Conservation (phyloP, 228 moss, liverwort and hornwort species). For the Sphagnum magellanicum region DNA sequence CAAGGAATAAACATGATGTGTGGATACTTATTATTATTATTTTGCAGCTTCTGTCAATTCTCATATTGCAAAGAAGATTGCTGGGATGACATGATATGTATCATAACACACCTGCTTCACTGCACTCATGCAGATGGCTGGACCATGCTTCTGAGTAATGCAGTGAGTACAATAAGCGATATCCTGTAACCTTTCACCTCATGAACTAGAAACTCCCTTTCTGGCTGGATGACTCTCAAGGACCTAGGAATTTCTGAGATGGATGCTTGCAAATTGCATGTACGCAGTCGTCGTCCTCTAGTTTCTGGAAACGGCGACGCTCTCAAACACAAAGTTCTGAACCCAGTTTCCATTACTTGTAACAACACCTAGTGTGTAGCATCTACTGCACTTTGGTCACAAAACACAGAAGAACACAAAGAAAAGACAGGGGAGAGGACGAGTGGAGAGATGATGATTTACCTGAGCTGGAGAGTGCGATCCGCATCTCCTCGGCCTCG, state of each 20-base stretch:
- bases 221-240: too few relatives aligned
- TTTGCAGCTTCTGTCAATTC: not conserved
- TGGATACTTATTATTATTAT: not conserved
- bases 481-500: conserved; percentile 66
- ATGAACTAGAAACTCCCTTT: too few relatives aligned
- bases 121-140: not conserved
- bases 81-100: not conserved
- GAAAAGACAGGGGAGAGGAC: not conserved
- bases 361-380: too few relatives aligned
- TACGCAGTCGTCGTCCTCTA: not conserved
- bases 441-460: not conserved
- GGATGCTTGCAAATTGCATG: not conserved
- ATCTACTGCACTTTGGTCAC: not conserved
- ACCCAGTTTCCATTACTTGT: too few relatives aligned
- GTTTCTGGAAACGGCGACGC: not conserved
- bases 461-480: conserved; percentile 70
- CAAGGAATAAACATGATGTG: not conserved
- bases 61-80: not conserved
- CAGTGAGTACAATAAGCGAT: not conserved
- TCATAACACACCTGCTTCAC: not conserved
- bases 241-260: too few relatives aligned
- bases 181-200: not conserved
- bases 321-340: not conserved
- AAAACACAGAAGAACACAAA: not conserved
- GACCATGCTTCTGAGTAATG: not conserved